Percentiles rank a stretch among this genome's conserved stretches.
Conservation (phyloP, 228 moss, liverwort and hornwort species). For the Sphagnum magellanicum region DNA sequence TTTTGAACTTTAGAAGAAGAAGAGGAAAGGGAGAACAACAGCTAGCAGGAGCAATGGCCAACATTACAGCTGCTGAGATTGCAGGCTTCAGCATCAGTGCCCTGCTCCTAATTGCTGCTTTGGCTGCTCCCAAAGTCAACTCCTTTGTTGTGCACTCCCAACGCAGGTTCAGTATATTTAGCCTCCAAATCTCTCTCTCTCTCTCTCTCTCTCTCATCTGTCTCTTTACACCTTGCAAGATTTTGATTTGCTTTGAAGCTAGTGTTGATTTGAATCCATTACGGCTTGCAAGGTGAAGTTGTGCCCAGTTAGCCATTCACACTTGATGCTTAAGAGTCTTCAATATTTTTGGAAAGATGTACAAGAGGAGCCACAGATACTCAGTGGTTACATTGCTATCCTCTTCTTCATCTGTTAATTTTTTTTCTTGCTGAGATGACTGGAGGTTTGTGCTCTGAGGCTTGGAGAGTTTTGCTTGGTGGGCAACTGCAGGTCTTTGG, state of each 20-base stretch:
- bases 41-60: slow-evolving; percentile 34
- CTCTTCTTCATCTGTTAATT: not conserved
- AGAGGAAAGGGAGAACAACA: too few species aligned
- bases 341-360: too few species aligned
- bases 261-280: not conserved
- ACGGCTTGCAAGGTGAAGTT: not conserved
- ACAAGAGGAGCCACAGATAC: not conserved
- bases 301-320: not conserved
- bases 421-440: not conserved
- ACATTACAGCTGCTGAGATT: slow-evolving; percentile 61
- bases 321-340: too few species aligned
- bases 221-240: not conserved
- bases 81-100: slow-evolving; percentile 72
- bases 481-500: slow-evolving; percentile 40
- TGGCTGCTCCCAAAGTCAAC: slow-evolving; percentile 69
- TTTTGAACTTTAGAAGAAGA: too few species aligned
- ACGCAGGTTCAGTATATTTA: slow-evolving; percentile 31
- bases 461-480: not conserved
- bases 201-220: not conserved
- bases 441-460: not conserved
- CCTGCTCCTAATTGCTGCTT: slow-evolving; percentile 46
- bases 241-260: not conserved
- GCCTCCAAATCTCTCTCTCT: not conserved
- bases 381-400: not conserved
- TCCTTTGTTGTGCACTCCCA: slow-evolving; percentile 67